These are phyloP conservation scores for Pyrenula aspistea DNA, from an alignment of 495 filamentous ascomycete species.

Conservation along the genomic window DNA sequence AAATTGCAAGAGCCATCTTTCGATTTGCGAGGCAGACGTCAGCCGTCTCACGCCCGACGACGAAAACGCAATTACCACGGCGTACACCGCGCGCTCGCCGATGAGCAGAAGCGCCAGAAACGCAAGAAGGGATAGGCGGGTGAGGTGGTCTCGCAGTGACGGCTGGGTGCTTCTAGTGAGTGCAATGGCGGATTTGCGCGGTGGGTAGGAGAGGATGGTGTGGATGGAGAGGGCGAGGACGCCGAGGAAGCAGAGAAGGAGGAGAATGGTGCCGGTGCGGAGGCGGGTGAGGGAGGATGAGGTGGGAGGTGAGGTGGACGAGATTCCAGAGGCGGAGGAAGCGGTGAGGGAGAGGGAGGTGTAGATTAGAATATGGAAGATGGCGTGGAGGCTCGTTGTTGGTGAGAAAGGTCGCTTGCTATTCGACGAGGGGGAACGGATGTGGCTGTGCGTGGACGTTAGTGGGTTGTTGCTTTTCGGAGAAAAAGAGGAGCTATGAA, in stretches of 20 bases:
- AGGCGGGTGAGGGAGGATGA: background rate
- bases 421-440: no score
- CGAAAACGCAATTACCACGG: background rate
- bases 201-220: background rate
- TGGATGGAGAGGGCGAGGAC: background rate
- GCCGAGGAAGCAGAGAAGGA: background rate
- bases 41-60: background rate
- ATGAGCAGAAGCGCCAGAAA: background rate
- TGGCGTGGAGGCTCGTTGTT: background rate
- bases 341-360: background rate
- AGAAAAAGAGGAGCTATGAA: background rate
- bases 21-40: no score
- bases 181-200: background rate
- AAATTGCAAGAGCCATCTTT: background rate
- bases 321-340: background rate
- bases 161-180: background rate
- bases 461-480: background rate
- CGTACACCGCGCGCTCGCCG: background rate
- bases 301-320: background rate
- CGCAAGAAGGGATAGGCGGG: background rate
- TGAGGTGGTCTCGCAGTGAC: background rate
- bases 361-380: background rate
- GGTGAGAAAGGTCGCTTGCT: background rate
- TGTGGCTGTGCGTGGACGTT: background rate
- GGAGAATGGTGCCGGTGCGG: background rate